A percentile compares a stretch with the other conserved stretches of the same genome.
Conservation (phyloP, 2,329 filamentous ascomycete genomes). For the Helminthosporium solani region DNA sequence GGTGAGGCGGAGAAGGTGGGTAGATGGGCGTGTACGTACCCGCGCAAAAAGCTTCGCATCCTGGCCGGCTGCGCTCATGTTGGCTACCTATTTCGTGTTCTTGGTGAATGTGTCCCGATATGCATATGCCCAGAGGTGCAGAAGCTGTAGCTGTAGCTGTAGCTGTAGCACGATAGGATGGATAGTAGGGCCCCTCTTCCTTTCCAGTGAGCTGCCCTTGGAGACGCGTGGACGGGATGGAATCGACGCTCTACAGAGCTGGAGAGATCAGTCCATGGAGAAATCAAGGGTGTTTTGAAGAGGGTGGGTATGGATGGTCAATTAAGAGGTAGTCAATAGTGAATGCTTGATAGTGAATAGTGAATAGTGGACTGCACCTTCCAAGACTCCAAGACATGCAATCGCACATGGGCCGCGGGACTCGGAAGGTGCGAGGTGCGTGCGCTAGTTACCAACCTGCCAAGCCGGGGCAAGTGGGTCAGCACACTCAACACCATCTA, state of each 20-base stretch:
- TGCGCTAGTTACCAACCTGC: too few species aligned
- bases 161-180: conserved; percentile 1
- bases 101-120: conserved; percentile 10
- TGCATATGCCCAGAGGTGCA: conserved; percentile 39
- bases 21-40: conserved; percentile 55
- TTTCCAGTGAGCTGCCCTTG: conserved; percentile 9
- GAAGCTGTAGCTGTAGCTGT: too few species aligned
- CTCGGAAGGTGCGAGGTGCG: conserved; percentile 20
- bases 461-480: conserved; percentile 15
- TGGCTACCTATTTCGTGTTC: conserved; percentile 21
- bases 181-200: conserved; percentile 23
- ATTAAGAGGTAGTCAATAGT: too few species aligned
- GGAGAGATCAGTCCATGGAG: too few species aligned
- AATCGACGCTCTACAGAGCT: conserved; percentile 6
- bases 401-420: conserved; percentile 19
- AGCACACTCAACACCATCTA: conserved; percentile 11
- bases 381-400: conserved; percentile 16
- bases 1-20: conserved; percentile 2
- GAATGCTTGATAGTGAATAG: background rate
- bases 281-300: too few species aligned
- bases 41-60: conserved; percentile 99
- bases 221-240: conserved; percentile 17
- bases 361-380: conserved; percentile 13
- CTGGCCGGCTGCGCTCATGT: conserved; percentile 71
- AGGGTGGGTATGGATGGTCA: too few species aligned